phyloP scores from a whole-genome alignment of 805 yeast genomes.

The Limtongia smithiae region DNA sequence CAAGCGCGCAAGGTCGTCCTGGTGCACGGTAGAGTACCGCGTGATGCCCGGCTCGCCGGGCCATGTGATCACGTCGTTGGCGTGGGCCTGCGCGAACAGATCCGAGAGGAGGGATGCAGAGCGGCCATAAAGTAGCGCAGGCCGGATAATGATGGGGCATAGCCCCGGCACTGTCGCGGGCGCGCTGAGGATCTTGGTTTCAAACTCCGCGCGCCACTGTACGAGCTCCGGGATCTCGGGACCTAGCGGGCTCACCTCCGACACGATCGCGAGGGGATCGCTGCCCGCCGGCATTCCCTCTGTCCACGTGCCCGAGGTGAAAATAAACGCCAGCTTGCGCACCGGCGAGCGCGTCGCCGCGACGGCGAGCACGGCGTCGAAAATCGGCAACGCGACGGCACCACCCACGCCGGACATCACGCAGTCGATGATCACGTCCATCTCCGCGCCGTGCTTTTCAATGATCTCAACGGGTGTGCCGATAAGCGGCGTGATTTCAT shows the following conservation, averaged over 20 bases:
- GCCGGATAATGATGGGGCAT: conserved; percentile 14
- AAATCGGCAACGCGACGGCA: conserved; percentile 4
- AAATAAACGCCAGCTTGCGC: conserved; percentile 12
- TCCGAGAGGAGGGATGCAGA: conserved; percentile 7
- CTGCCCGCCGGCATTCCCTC: conserved; percentile 11
- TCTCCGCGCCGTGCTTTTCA: background rate
- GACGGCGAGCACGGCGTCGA: conserved; percentile 9
- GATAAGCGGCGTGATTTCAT: conserved; percentile 15
- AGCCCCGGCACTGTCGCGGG: conserved; percentile 1
- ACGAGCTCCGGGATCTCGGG: conserved; percentile 6
- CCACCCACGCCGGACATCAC: conserved; percentile 8
- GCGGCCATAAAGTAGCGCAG: conserved; percentile 18
- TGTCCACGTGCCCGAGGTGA: conserved; percentile 19
- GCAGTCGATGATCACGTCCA: conserved; percentile 17
- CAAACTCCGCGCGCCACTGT: conserved; percentile 19
- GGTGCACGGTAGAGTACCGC: conserved; percentile 15
- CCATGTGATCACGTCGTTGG: conserved; percentile 10
- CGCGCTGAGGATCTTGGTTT: conserved; percentile 10
- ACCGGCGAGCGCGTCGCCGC: conserved; percentile 6
- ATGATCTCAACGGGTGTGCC: conserved; percentile 10
- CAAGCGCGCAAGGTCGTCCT: conserved; percentile 13
- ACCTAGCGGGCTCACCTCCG: conserved; percentile 16
- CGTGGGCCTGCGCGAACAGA: conserved; percentile 8
- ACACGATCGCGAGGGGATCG: conserved; percentile 6
- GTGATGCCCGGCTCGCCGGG: conserved; percentile 12